Base-by-base conservation (phyloP, 2,329 filamentous ascomycete genomes). In the Anthostomella pinea region DNA sequence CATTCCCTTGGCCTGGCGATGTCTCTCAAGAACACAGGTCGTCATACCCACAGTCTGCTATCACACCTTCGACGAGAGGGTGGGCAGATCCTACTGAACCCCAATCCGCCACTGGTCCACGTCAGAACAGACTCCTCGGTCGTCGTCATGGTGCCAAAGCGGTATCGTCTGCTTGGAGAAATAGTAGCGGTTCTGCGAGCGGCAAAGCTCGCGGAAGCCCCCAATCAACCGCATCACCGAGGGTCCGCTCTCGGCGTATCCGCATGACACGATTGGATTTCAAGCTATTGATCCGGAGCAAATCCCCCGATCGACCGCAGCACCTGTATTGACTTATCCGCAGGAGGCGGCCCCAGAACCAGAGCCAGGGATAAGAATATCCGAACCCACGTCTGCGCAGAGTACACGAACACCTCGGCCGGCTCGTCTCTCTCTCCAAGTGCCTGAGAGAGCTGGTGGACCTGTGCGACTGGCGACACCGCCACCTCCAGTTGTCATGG, bases 81-180 rank as follows among this genome's bases (percentile, higher is more conserved):
- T 79, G 75, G 75, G 64, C 68, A n/a, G 73, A 77, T 13, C 43
- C 66, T 3, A 41, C 58, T 30, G 83, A 87, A 45, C 84, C 86
- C 8, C 80, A 74, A 31, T 89, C 87, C 1, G 85, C 86, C 3
- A 70, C 86, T n/a, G 85, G 83, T 4, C 80, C 83, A 1, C 79
- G 75, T 34, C 81, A 72, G 45, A n/a, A n/a, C 3, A 71, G 75
- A 40, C 62, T 70, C 5, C 62, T 60, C 1, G 59, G 75, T 36
- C 72, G 83, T 37, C 77, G 87, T 4, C 85, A 94, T 58, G 89
- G 89, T 0, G 85, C 88, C 1, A 79, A 79, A 54, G 88, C 87
- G 6, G 87, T 95, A 1, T 95, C 89, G 1, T 95, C 89, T 8
- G 90, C 90, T 1, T 96, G 90, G 90, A 80, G 84, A 37, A 79